Evolutionary conservation across 208 protist species (phyloP).

Genomic region (Trypanosoma conorhini): DNA sequence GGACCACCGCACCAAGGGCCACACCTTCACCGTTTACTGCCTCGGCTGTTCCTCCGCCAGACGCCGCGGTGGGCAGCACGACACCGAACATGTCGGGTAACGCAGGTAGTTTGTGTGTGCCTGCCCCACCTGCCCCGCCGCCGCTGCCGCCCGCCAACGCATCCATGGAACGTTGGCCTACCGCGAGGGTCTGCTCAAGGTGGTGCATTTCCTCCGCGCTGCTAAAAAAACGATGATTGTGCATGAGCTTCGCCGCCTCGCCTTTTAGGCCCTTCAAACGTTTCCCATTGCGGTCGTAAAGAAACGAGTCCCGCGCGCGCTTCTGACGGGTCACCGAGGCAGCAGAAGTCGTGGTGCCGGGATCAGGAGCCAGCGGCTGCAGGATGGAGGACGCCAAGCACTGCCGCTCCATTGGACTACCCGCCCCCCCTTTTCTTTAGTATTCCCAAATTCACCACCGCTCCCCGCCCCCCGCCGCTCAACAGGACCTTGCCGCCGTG

Average conservation of each 20-base stretch:
- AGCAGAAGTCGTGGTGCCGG: background rate
- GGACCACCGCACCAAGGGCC: constrained; percentile 5
- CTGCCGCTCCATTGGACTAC: constrained; percentile 19
- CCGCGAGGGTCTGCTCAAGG: constrained; percentile 14
- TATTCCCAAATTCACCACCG: background rate
- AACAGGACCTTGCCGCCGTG: background rate
- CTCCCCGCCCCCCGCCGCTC: background rate
- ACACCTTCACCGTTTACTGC: constrained; percentile 8
- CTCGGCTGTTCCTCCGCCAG: background rate
- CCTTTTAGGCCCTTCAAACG: constrained; percentile 20
- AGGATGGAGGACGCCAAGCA: constrained; percentile 19
- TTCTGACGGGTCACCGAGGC: background rate
- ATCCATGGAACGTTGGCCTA: background rate
- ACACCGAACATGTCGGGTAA: constrained; percentile 40
- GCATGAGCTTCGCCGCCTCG: constrained; percentile 22
- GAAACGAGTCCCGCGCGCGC: constrained; percentile 7
- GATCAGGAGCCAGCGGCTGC: background rate
- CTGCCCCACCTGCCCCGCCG: background rate
- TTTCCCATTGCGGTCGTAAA: constrained; percentile 28
- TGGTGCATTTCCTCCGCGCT: constrained; percentile 26
- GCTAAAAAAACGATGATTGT: constrained; percentile 23
- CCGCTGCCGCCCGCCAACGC: background rate
- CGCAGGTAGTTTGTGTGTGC: constrained; percentile 4
- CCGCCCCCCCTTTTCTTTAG: constrained; percentile 1
- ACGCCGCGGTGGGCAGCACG: background rate